Base-by-base conservation (phyloP, 495 filamentous ascomycete genomes). In the Xylaria cubensis region DNA sequence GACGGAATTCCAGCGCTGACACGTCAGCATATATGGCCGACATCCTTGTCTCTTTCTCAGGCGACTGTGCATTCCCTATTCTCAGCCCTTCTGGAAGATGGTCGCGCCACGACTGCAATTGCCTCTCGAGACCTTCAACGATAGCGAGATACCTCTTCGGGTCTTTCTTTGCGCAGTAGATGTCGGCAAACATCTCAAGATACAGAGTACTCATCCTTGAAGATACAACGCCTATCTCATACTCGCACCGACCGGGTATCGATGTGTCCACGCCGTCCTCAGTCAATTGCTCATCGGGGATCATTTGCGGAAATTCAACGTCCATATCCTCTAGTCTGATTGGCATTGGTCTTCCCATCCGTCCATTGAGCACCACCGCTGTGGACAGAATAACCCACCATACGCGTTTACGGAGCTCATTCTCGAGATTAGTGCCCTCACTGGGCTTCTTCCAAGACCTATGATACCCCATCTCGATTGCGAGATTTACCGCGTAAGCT, bases 261-360 rank as follows among this genome's bases (percentile, higher is more conserved):
- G 79, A 78, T 24, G 84, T 83, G 64, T 87, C 80, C 21, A 86
- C 78, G 13, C 86, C 82, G 17, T 85, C 79, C 32, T 91, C 87
- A 1, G 83, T 81, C 6, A 90, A 84, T 42, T 90, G 84, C 73
- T 92, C 88, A 76, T 95, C 93, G 71, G 90, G 82, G 61, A 94
- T 83, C 19, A 87, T 78, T 63, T 92, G 86, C 1, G 92, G 93
- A 36, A 93, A 86, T 72, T 93, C 92, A 55, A 91, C 86, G 76
- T 95, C 93, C 75, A 92, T 89, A 75, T 95, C 93, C 46, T 92
- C 88, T 13, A 88, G 69, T 32, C 88, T 84, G 21, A 95, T 82
- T 2, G 90, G 85, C 90, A 94, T 93, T 21, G 93, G 93, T 50
- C 90, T 84, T 39, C 93, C 93, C 39, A 95, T 84, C 67, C 91